These are phyloP conservation scores for Condylostoma magnum DNA, from an alignment of 169 alveolate species.

Conservation along the genomic window DNA sequence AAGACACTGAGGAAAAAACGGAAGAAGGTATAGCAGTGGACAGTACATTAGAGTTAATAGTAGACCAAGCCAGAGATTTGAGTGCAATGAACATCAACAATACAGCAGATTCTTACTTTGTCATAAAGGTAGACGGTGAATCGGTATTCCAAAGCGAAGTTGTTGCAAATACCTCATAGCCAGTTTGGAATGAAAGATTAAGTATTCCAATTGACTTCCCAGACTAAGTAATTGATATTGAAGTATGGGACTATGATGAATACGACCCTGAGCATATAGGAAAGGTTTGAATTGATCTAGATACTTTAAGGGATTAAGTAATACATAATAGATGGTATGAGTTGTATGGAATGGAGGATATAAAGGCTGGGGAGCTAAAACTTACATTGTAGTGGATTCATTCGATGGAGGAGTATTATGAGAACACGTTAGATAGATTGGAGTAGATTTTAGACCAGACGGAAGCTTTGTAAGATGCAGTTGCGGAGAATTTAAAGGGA, in stretches of 20 bases:
- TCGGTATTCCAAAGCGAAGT: neutral
- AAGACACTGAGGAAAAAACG: too few relatives aligned
- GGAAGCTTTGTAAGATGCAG: too few relatives aligned
- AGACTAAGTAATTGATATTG: slow-evolving; percentile 1
- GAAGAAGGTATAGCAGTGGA: neutral
- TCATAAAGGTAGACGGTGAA: slow-evolving; percentile 3
- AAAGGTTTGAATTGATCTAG: neutral
- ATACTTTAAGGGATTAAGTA: slow-evolving; percentile 9
- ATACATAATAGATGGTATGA: slow-evolving; percentile 29
- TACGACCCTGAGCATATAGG: slow-evolving; percentile 20
- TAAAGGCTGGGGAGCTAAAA: slow-evolving; percentile 24
- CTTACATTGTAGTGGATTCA: slow-evolving; percentile 22
- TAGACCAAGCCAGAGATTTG: slow-evolving; percentile 25
- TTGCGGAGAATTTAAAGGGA: too few relatives aligned
- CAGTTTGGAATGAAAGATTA: slow-evolving; percentile 6
- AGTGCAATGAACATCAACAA: slow-evolving; percentile 31
- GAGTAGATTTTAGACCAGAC: too few relatives aligned
- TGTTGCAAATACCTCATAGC: neutral
- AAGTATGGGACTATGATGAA: slow-evolving; percentile 21
- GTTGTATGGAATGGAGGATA: slow-evolving; percentile 20
- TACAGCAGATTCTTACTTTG: slow-evolving; percentile 25
- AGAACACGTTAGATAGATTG: too few relatives aligned
- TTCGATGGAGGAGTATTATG: neutral
- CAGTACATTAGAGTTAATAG: neutral
- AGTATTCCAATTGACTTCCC: neutral